phyloP scores from a whole-genome alignment of 2,329 filamentous ascomycete species.

The Botryotinia convoluta region DNA sequence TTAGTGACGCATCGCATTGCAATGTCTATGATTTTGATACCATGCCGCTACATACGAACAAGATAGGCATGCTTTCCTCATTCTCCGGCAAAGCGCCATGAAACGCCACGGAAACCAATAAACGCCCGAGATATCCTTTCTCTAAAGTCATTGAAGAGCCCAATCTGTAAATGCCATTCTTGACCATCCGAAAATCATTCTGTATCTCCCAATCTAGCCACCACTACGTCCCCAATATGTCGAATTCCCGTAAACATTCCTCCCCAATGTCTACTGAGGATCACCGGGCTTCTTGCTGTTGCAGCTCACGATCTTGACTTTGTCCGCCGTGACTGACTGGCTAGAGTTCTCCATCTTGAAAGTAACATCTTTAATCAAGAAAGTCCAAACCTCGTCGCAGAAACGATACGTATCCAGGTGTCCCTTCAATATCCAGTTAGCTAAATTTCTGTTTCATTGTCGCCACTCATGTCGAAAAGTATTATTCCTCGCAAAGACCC shows the following conservation, averaged over 20 bases:
- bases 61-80: background rate
- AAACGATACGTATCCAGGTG: conserved; percentile 98
- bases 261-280: conserved; percentile 36
- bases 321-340: conserved; percentile 74
- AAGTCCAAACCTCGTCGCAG: conserved; percentile 99
- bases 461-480: background rate
- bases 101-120: conserved; percentile 5
- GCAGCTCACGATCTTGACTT: conserved; percentile 98
- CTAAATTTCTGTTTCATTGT: conserved; percentile 15
- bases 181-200: background rate
- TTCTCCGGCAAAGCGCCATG: background rate
- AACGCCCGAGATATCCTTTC: conserved; percentile 10
- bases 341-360: conserved; percentile 88
- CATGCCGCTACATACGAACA: background rate
- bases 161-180: conserved; percentile 1
- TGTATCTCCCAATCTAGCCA: background rate
- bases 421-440: conserved; percentile 56
- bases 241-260: background rate
- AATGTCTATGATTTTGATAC: background rate
- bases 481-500: background rate
- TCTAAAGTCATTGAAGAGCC: conserved; percentile 4
- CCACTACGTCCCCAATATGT: background rate
- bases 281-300: conserved; percentile 80
- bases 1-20: conserved; percentile 11
- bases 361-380: conserved; percentile 97